Base-by-base conservation (phyloP, 2,329 filamentous ascomycete genomes). In the Trichoderma endophyticum region DNA sequence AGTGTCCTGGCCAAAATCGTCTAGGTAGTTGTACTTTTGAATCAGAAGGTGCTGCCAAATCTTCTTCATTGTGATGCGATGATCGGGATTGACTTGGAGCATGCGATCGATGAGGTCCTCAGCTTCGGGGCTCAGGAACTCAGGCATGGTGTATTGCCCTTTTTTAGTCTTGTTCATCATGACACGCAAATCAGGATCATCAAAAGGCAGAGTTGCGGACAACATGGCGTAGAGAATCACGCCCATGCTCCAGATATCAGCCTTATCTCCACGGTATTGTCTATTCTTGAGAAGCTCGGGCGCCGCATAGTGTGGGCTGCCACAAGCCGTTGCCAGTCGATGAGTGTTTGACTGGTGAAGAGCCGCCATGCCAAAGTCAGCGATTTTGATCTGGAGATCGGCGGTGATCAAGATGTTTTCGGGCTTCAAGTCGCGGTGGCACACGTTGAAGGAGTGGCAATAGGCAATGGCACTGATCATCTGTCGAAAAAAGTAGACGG, bases 281-380 rank as follows among this genome's bases (percentile, higher is more conserved):
- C 87, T 86, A 54, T 91, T 91, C 75, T 90, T 89, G 73, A 98
- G 91, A 39, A 99, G 89, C 80, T 99, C 96, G 0, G 96, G 96
- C 0, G 96, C 95, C 21, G 95, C 95, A 78, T 99, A 99, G 81
- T 98, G 96, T 26, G 96, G 96, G 74, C 96, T 98, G 24, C 96
- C 96, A 77, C 96, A 99, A 5, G 95, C 94, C 1, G 96, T 98
- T 71, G 89, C 92, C 32, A 99, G 87, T 78, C 91, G 91, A 75
- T 94, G 91, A 9, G 90, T 91, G 28, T 89, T 87, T 4, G 93
- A 93, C 80, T 98, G 95, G 74, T 91, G 89, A 56, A 98, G 86
- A 4, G 95, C 95, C 59, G 96, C 96, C 95, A 99, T 98, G 56
- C 96, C 95, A 81, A 99, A 99, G 81, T 99, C 96, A 66, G 95